phyloP scores from a whole-genome alignment of 495 filamentous ascomycete species.

The Rusavskia elegans region DNA sequence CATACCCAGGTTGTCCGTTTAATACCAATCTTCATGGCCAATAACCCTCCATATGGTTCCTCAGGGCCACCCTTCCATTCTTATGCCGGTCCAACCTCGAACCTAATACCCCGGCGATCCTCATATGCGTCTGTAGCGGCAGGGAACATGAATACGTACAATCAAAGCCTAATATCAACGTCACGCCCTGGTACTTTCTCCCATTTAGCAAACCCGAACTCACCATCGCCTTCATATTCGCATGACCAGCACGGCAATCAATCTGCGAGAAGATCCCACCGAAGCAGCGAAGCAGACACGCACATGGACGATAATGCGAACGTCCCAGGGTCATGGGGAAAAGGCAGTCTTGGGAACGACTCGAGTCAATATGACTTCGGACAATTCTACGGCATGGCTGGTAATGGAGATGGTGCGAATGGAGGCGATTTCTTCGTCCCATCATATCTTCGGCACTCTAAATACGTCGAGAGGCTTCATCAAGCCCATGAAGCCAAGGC shows the following conservation, averaged over 20 bases:
- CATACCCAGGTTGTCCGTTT: neutral
- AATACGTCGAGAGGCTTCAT: constrained; percentile 59
- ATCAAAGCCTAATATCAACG: constrained; percentile 23
- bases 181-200: constrained; percentile 39
- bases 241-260: constrained; percentile 22
- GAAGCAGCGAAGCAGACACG: constrained; percentile 11
- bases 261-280: constrained; percentile 15
- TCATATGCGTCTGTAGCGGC: constrained; percentile 79
- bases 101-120: constrained; percentile 30
- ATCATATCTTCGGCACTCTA: constrained; percentile 65
- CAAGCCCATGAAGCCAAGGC: constrained; percentile 48
- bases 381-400: constrained; percentile 4
- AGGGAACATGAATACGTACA: constrained; percentile 33
- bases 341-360: constrained; percentile 17
- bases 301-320: constrained; percentile 22
- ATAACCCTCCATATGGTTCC: constrained; percentile 27
- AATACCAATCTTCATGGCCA: constrained; percentile 20
- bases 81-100: constrained; percentile 23
- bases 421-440: constrained; percentile 48
- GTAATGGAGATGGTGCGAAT: neutral
- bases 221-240: constrained; percentile 24
- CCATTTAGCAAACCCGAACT: constrained; percentile 40
- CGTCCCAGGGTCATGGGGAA: constrained; percentile 25
- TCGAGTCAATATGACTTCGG: constrained; percentile 15
- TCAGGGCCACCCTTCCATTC: constrained; percentile 30